phyloP scores from a whole-genome alignment of 805 yeast genomes.

The Ogataea paraovalis region DNA sequence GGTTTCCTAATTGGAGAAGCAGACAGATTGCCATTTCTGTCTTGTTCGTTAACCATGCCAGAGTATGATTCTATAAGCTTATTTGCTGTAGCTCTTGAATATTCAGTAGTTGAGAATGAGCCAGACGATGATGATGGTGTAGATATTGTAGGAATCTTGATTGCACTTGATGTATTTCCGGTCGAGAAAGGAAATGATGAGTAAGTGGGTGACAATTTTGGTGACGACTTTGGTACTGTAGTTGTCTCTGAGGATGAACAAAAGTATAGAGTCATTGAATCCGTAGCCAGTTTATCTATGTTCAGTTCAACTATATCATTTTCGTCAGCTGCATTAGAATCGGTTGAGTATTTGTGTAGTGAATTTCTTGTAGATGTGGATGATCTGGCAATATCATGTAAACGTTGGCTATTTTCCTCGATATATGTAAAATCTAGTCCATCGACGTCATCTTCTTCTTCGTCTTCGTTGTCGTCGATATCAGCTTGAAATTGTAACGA shows the following conservation, averaged over 20 bases:
- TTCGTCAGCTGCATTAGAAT: neutral
- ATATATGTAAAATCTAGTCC: conserved; percentile 21
- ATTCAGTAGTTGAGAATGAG: neutral
- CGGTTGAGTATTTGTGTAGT: neutral
- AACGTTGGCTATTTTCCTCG: conserved; percentile 18
- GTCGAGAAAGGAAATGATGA: neutral
- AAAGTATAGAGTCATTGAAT: conserved; percentile 18
- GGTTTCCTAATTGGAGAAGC: conserved; percentile 8
- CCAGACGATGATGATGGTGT: neutral
- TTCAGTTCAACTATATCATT: conserved; percentile 8
- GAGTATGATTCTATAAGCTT: conserved; percentile 19
- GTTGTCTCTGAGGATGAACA: neutral
- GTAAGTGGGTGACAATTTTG: neutral
- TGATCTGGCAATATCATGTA: neutral
- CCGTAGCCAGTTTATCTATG: conserved; percentile 12
- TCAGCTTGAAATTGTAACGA: neutral
- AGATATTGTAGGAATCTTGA: neutral
- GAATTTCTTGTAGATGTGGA: neutral
- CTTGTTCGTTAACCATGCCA: conserved; percentile 17
- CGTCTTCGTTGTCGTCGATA: conserved; percentile 4
- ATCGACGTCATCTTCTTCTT: conserved; percentile 9
- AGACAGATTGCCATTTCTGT: conserved; percentile 15
- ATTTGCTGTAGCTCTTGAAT: neutral
- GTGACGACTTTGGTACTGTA: neutral
- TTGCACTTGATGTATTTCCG: neutral